Evolutionary conservation across 371 early-diverging fungal species (phyloP).

Genomic region (Mucor circinelloides): DNA sequence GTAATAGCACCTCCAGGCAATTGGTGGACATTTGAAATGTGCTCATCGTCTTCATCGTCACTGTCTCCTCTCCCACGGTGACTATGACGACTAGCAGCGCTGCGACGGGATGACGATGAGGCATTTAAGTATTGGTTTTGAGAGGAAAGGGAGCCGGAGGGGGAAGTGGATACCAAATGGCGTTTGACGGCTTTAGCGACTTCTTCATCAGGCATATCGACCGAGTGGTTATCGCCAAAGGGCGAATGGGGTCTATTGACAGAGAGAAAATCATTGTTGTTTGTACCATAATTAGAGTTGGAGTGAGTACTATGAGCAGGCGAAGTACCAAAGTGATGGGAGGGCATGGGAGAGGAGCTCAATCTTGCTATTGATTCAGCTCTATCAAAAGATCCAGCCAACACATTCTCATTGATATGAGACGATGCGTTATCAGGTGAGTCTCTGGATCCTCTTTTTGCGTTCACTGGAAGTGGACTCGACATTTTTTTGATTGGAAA

Average conservation of each 20-base stretch:
- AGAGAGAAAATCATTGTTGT: conserved; percentile 12
- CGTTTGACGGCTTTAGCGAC: conserved; percentile 48
- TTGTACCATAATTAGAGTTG: conserved; percentile 26
- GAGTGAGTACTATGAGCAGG: conserved; percentile 32
- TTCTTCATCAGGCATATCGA: conserved; percentile 46
- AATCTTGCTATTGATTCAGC: conserved; percentile 25
- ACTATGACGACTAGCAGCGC: conserved; percentile 6
- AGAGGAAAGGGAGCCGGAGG: conserved; percentile 15
- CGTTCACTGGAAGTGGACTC: conserved; percentile 35
- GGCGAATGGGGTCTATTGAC: conserved; percentile 14
- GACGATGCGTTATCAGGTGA: not conserved
- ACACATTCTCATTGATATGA: conserved; percentile 14
- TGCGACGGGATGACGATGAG: conserved; percentile 8
- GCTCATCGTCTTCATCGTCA: conserved; percentile 18
- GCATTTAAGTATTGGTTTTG: conserved; percentile 4
- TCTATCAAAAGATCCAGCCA: conserved; percentile 30
- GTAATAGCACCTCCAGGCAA: conserved; percentile 54
- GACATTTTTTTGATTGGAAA: conserved; percentile 21
- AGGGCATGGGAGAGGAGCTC: conserved; percentile 36
- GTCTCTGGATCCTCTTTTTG: conserved; percentile 16
- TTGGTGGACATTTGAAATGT: conserved; percentile 31
- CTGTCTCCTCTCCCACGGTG: conserved; percentile 7
- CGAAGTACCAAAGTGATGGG: conserved; percentile 33
- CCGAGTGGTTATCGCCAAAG: conserved; percentile 27
- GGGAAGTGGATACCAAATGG: conserved; percentile 42